phyloP scores from a whole-genome alignment of 2,329 filamentous ascomycete species.

The Fusarium sp. region DNA sequence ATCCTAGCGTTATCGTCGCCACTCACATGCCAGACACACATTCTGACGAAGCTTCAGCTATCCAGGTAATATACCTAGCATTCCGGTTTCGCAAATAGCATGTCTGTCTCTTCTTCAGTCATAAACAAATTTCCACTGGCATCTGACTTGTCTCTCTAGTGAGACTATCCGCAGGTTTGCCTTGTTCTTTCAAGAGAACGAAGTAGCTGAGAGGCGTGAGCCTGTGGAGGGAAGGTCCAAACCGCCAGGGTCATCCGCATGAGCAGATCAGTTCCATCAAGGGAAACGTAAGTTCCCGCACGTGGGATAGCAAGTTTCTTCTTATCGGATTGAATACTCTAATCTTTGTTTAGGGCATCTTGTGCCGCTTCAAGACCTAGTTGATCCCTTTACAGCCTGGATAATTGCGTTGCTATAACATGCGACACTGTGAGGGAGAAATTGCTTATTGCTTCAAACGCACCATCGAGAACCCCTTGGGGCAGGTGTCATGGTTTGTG shows the following conservation, averaged over 20 bases:
- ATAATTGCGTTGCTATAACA: slow-evolving; percentile 1
- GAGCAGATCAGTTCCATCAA: slow-evolving; percentile 3
- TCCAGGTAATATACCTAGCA: slow-evolving; percentile 23
- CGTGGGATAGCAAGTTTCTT: background rate
- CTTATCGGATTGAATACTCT: slow-evolving; percentile 1
- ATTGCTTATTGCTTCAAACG: slow-evolving; percentile 11
- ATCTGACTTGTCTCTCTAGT: background rate
- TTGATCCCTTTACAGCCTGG: background rate
- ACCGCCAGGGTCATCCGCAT: background rate
- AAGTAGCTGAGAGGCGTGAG: background rate
- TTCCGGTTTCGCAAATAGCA: slow-evolving; percentile 26
- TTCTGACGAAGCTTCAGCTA: slow-evolving; percentile 6
- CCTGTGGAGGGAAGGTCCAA: slow-evolving; percentile 5
- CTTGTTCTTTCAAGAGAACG: background rate
- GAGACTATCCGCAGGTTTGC: background rate
- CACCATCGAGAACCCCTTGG: slow-evolving; percentile 1
- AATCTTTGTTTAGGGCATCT: background rate
- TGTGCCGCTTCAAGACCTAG: background rate
- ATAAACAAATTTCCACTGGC: background rate
- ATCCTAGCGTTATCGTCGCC: slow-evolving; percentile 10
- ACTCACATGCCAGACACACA: background rate
- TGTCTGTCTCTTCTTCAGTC: background rate
- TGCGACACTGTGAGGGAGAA: slow-evolving; percentile 9
- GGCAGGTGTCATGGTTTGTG: background rate
- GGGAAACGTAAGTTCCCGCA: slow-evolving; percentile 6